Conservation (phyloP, 306 rosid genomes). For the Vigna unguiculata region DNA sequence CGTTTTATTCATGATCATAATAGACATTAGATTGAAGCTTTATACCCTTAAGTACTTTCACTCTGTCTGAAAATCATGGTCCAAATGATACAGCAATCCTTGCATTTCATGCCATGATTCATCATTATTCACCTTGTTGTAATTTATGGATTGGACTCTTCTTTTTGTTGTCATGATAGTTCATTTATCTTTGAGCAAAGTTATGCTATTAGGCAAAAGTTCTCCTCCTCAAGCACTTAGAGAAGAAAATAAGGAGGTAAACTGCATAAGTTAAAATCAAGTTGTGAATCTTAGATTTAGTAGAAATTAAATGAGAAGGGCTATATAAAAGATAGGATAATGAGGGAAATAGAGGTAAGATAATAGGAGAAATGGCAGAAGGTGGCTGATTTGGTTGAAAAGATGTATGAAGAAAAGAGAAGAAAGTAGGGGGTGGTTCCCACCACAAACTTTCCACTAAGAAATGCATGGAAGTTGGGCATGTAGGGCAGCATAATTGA, state of each 20-base stretch:
- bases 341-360: no score
- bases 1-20: slow-evolving; percentile 34
- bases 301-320: not conserved
- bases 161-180: not conserved
- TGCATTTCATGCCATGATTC: slow-evolving; percentile 18
- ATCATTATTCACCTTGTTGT: slow-evolving; percentile 17
- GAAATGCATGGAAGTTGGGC: no score
- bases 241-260: not conserved
- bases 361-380: no score
- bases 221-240: not conserved
- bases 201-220: slow-evolving; percentile 14
- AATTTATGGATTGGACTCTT: slow-evolving; percentile 13
- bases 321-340: not conserved
- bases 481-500: no score
- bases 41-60: not conserved
- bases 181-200: not conserved
- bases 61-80: slow-evolving; percentile 25
- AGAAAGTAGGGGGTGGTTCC: no score
- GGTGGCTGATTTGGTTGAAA: no score
- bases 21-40: slow-evolving; percentile 11
- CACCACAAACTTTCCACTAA: no score
- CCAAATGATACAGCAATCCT: slow-evolving; percentile 22
- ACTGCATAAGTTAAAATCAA: not conserved
- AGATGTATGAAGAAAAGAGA: no score
- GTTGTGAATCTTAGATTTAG: not conserved